Conservation (phyloP, 176 grass and related monocot genomes). For the Aegilops speltoides region DNA sequence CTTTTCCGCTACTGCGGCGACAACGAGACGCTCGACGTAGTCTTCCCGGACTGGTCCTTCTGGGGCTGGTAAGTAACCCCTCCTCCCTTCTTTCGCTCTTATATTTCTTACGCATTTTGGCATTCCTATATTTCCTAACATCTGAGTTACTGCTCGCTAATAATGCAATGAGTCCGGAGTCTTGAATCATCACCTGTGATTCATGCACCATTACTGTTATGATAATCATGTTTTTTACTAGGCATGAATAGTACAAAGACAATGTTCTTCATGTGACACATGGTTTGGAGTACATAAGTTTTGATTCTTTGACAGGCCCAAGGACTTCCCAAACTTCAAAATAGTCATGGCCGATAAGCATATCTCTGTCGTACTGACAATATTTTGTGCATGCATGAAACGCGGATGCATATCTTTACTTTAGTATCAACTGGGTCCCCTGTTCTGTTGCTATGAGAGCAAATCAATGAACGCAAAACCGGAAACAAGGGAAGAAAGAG, state of each 20-base stretch:
- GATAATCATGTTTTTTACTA: neutral
- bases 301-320: neutral
- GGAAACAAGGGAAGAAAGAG: neutral
- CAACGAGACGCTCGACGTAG: constrained; percentile 63
- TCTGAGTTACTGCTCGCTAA: neutral
- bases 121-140: neutral
- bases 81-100: neutral
- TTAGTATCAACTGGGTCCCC: neutral
- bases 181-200: neutral
- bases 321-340: neutral
- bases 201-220: neutral
- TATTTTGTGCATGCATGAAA: neutral
- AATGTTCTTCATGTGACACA: neutral
- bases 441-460: neutral
- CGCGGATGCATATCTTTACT: neutral
- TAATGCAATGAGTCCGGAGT: neutral
- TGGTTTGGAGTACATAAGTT: neutral
- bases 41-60: constrained; percentile 96
- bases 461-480: neutral
- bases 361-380: neutral
- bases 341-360: neutral
- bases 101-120: neutral
- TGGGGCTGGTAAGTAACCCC: constrained; percentile 88
- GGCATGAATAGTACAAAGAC: neutral
- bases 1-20: constrained; percentile 89